phyloP scores from a whole-genome alignment of 768 basidiomycete species.

The Suillus sp. region DNA sequence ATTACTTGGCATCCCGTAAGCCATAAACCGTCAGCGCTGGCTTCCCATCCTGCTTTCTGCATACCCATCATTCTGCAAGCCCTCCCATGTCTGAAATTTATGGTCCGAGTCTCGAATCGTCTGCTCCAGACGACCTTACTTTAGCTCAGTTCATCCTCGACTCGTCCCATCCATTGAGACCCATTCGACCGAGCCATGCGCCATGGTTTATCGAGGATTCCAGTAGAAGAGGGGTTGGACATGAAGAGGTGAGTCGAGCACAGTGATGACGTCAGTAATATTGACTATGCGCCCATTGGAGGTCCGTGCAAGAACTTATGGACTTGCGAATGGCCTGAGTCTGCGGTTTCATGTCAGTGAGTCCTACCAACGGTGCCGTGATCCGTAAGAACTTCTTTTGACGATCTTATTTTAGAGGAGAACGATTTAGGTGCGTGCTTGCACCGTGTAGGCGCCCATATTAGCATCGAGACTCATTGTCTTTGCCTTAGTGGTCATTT shows the following conservation, averaged over 20 bases:
- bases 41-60: neutral
- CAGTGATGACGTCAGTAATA: slow-evolving; percentile 5
- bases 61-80: neutral
- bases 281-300: slow-evolving; percentile 17
- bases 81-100: slow-evolving; percentile 29
- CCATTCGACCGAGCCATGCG: slow-evolving; percentile 43
- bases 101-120: slow-evolving; percentile 33
- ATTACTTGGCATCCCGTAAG: neutral
- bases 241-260: slow-evolving; percentile 46
- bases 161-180: slow-evolving; percentile 42
- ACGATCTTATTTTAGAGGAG: slow-evolving; percentile 36
- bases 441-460: neutral
- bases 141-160: slow-evolving; percentile 70
- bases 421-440: slow-evolving; percentile 51
- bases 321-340: slow-evolving; percentile 56
- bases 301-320: slow-evolving; percentile 46
- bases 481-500: slow-evolving; percentile 51
- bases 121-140: slow-evolving; percentile 62
- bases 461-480: slow-evolving; percentile 11
- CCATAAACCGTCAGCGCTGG: neutral
- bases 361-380: slow-evolving; percentile 10
- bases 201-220: slow-evolving; percentile 66
- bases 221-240: slow-evolving; percentile 45
- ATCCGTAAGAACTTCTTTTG: slow-evolving; percentile 5
- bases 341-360: slow-evolving; percentile 51